Evolutionary conservation across 495 filamentous ascomycete species (phyloP).

Genomic region (Usnea hakonensis): DNA sequence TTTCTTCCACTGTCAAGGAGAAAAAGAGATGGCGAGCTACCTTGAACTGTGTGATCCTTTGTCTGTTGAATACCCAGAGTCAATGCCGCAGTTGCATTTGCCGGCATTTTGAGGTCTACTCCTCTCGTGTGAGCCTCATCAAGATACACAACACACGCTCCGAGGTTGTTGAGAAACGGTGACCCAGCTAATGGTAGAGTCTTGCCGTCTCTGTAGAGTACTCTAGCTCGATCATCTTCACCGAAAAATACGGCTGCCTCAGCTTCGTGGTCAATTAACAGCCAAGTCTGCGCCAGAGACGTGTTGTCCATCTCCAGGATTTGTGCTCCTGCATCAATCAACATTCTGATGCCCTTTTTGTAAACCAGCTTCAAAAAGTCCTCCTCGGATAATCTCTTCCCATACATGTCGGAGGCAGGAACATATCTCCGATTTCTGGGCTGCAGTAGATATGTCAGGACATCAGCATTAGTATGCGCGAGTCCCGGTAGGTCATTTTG

Average conservation of each 20-base stretch:
- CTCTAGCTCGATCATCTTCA: conserved; percentile 34
- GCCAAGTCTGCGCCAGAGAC: conserved; percentile 45
- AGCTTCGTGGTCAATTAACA: conserved; percentile 26
- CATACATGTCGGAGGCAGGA: neutral
- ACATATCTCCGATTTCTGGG: conserved; percentile 43
- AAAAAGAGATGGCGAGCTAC: conserved; percentile 34
- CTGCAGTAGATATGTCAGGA: conserved; percentile 50
- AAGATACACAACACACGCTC: conserved; percentile 59
- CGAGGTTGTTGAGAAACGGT: conserved; percentile 51
- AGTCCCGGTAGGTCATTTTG: conserved; percentile 51
- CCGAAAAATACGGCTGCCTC: conserved; percentile 51
- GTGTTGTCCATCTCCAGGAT: conserved; percentile 56
- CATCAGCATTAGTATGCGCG: conserved; percentile 56
- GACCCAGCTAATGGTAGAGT: conserved; percentile 50
- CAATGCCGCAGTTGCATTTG: conserved; percentile 53
- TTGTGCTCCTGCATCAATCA: conserved; percentile 70
- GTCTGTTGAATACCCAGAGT: conserved; percentile 61
- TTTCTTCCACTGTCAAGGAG: neutral
- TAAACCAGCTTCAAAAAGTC: conserved; percentile 1
- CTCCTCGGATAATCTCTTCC: conserved; percentile 8
- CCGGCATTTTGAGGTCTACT: conserved; percentile 61
- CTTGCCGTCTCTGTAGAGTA: conserved; percentile 40
- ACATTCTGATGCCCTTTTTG: conserved; percentile 36
- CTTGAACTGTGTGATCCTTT: conserved; percentile 69
- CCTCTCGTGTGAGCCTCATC: conserved; percentile 74